Percentiles rank a stretch among this genome's conserved stretches.
These are phyloP conservation scores for Mangifera indica DNA, from an alignment of 345 rosid genomes.

Conservation along the genomic window DNA sequence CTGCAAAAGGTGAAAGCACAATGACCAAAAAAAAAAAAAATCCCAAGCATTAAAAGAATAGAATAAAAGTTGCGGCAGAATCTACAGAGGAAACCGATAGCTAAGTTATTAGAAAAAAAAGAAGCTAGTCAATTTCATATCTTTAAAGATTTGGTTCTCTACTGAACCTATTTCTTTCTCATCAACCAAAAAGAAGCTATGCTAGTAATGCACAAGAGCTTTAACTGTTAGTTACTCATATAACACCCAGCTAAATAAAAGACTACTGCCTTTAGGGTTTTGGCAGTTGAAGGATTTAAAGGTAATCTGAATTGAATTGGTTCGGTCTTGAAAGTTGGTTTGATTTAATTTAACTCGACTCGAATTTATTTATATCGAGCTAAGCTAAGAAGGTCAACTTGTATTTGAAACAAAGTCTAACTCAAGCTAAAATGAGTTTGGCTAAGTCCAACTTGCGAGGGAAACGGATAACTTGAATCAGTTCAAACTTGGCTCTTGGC, in stretches of 20 bases:
- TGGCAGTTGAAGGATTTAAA: background rate
- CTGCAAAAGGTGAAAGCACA: background rate
- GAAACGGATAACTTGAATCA: too few species aligned
- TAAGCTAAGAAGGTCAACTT: too few species aligned
- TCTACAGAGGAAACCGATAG: background rate
- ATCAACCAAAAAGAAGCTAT: slow-evolving; percentile 6
- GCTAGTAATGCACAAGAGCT: background rate
- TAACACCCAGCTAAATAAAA: background rate
- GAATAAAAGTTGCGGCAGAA: background rate
- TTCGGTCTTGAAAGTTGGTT: too few species aligned
- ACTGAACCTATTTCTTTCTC: background rate
- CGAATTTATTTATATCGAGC: too few species aligned
- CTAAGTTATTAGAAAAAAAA: background rate
- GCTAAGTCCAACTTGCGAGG: too few species aligned
- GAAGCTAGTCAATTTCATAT: background rate
- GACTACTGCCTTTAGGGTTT: background rate
- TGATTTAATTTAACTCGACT: too few species aligned
- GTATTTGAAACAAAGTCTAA: too few species aligned
- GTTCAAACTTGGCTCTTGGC: too few species aligned
- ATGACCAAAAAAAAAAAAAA: background rate
- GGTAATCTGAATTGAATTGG: too few species aligned
- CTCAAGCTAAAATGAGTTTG: too few species aligned
- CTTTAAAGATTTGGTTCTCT: background rate
- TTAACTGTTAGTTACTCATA: background rate
- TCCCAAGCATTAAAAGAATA: background rate